Base-by-base conservation (phyloP, 345 rosid genomes). In the Erodium maritimum region DNA sequence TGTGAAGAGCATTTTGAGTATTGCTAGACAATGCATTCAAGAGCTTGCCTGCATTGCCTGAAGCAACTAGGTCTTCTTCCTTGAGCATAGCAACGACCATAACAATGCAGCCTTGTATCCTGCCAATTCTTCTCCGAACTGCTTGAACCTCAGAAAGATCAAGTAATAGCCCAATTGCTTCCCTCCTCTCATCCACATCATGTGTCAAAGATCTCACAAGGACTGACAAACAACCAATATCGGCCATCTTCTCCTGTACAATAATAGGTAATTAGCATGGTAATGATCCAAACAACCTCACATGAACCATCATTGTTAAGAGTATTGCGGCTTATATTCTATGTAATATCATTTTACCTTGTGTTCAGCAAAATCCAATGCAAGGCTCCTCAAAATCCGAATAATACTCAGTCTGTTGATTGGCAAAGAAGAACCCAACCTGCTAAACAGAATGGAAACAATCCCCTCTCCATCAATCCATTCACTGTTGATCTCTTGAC, bases 201-300 rank as follows among this genome's bases (percentile, higher is more conserved):
- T 84, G 70, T 0, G 84, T 55, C 79, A 85, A 70, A 5, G 88
- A 85, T 59, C 75, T 80, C 73, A 85, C 93, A 62, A 85, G 64
- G 42, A 50, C 66, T 1, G 77, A 73, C 42, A 85, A 61, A 10
- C 46, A 79, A 54, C 55, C 73, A 19, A 55, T 71, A 69, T 85
- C 84, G 0, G 75, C 75, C 88, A 85, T 72, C 65, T 80, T 77
- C 67, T 80, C 93, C 93, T 85, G 88, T 57, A 73, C 65, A n/a
- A n/a, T n/a, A n/a, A n/a, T n/a, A n/a, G n/a, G n/a, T n/a, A n/a
- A n/a, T n/a, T n/a, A n/a, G n/a, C n/a, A n/a, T n/a, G n/a, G n/a
- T n/a, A n/a, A 61, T 58, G 55, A 66, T 33, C 2, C 51, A 50
- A 25, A 25, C n/a, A n/a, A n/a, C n/a, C 33, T 25, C 33, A 25